These are phyloP conservation scores for Xerocomus potaroensis DNA, from an alignment of 768 basidiomycete genomes.

Conservation along the genomic window DNA sequence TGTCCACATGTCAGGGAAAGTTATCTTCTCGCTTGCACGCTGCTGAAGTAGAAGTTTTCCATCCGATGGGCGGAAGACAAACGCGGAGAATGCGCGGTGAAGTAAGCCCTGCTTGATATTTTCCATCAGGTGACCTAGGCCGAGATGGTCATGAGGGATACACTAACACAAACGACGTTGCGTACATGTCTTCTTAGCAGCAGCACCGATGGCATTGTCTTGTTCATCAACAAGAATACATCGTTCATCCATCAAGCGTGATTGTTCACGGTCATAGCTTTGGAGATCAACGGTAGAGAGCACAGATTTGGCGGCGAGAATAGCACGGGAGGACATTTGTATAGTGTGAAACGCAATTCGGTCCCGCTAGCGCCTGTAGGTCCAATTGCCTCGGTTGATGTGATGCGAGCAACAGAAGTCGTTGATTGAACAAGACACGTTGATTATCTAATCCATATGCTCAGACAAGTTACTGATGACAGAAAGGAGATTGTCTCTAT, in stretches of 20 bases:
- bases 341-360: slow-evolving; percentile 3
- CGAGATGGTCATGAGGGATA: background rate
- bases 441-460: background rate
- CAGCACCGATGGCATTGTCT: slow-evolving; percentile 78
- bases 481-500: slow-evolving; percentile 14
- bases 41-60: slow-evolving; percentile 93
- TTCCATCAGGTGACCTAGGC: slow-evolving; percentile 86
- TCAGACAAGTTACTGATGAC: background rate
- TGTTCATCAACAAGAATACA: slow-evolving; percentile 91
- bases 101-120: slow-evolving; percentile 92
- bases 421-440: background rate
- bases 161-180: slow-evolving; percentile 1
- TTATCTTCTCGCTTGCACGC: slow-evolving; percentile 97
- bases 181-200: slow-evolving; percentile 96
- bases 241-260: slow-evolving; percentile 91
- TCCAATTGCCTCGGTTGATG: too few species aligned
- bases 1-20: slow-evolving; percentile 99
- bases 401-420: too few species aligned
- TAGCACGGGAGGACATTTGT: slow-evolving; percentile 56
- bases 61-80: slow-evolving; percentile 91
- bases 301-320: slow-evolving; percentile 55
- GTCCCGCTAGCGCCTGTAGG: background rate
- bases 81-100: slow-evolving; percentile 97
- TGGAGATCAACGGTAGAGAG: slow-evolving; percentile 76
- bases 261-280: slow-evolving; percentile 88